Conservation (phyloP, 371 early-diverging fungal species). For the Mortierella sp. region DNA sequence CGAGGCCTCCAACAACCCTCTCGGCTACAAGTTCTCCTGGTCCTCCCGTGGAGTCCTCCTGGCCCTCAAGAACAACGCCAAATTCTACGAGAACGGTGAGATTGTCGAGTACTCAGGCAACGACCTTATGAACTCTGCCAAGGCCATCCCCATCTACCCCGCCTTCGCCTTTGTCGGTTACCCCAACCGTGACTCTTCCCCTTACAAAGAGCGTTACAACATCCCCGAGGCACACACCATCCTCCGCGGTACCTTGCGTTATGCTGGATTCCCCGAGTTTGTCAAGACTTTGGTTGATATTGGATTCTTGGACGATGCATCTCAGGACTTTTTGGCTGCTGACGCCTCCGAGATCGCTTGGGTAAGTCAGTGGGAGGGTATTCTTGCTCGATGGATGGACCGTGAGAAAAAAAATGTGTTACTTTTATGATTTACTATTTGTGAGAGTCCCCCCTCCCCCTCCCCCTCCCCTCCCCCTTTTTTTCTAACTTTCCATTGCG, state of each 20-base stretch:
- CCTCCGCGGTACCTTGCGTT: slow-evolving; percentile 95
- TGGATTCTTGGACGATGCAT: slow-evolving; percentile 91
- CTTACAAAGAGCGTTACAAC: slow-evolving; percentile 94
- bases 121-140: slow-evolving; percentile 91
- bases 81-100: slow-evolving; percentile 90
- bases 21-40: slow-evolving; percentile 99
- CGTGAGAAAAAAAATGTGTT: background rate
- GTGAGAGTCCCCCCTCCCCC: background rate
- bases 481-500: background rate
- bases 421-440: background rate
- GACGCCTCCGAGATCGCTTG: slow-evolving; percentile 79
- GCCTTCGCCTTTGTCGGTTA: slow-evolving; percentile 92
- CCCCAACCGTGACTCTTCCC: slow-evolving; percentile 98
- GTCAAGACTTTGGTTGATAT: slow-evolving; percentile 93
- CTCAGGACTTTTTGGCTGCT: slow-evolving; percentile 73
- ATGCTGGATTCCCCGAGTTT: slow-evolving; percentile 93
- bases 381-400: background rate
- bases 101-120: slow-evolving; percentile 92
- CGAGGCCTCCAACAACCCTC: slow-evolving; percentile 96
- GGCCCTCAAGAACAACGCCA: slow-evolving; percentile 94
- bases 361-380: slow-evolving; percentile 59
- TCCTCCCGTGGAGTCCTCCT: slow-evolving; percentile 95
- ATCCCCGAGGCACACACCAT: slow-evolving; percentile 96
- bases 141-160: slow-evolving; percentile 90
- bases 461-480: background rate